A percentile compares a stretch with the other conserved stretches of the same genome.
phyloP scores from a whole-genome alignment of 805 yeast species.

The Metschnikowia peoriensis region DNA sequence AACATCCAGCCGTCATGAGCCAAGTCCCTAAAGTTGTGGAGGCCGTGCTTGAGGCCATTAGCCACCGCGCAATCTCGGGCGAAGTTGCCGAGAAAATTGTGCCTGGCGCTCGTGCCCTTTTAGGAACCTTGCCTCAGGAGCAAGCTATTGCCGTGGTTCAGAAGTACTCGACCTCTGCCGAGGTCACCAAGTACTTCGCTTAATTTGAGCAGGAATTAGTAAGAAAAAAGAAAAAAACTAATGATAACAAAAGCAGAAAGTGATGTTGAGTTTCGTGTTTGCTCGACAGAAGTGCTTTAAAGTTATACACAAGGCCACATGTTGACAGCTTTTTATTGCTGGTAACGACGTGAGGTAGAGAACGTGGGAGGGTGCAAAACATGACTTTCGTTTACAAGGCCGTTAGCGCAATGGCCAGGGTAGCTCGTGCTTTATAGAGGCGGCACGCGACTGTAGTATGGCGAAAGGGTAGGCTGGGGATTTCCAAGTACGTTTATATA shows the following conservation, averaged over 20 bases:
- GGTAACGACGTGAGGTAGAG: no score
- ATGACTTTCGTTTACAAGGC: no score
- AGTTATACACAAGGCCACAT: no score
- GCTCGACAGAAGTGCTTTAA: no score
- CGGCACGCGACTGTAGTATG: no score
- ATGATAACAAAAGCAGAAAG: no score
- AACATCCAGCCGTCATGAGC: conserved; percentile 55
- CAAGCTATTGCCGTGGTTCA: conserved; percentile 65
- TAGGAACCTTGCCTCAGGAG: conserved; percentile 63
- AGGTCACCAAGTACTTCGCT: conserved; percentile 58
- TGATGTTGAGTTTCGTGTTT: not conserved
- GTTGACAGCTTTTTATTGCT: no score
- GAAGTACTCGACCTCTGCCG: conserved; percentile 60
- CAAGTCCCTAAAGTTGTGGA: conserved; percentile 64
- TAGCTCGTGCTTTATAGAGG: no score
- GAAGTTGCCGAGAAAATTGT: conserved; percentile 67
- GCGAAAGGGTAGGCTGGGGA: no score
- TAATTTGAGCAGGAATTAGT: conserved; percentile 7
- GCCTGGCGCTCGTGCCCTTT: conserved; percentile 57
- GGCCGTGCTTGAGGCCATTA: conserved; percentile 69
- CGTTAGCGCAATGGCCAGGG: no score
- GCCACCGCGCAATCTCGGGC: conserved; percentile 65
- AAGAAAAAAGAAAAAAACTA: not conserved
- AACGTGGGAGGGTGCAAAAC: no score
- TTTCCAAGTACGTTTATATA: no score